Evolutionary conservation across 306 rosid genomes (phyloP), one percentile per base, ranked within the genome.

Genomic region (Castanospermum australe): DNA sequence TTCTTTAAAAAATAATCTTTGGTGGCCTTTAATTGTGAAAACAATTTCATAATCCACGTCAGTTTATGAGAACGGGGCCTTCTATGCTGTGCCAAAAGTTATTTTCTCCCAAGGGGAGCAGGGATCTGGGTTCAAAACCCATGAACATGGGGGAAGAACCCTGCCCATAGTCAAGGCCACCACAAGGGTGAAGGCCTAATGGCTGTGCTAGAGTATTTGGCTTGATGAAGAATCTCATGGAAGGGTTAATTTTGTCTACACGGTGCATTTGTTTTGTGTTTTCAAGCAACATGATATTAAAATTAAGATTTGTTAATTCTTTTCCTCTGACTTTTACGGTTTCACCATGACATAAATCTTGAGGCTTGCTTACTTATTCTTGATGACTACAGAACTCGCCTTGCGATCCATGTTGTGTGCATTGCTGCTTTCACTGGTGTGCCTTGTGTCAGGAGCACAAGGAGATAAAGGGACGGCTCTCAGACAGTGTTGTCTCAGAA

Each of bases 361-460:
- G 20, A 32, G 21, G 2, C 42, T 79, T 69, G 32, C 75, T 57
- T 24, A 7, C 51, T 25, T 20, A 14, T 30, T 67, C 32, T 55
- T 50, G 50, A 50, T 83, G 79, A 41, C 11, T 67, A 81, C 81
- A 95, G 97, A 88, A 95, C 85, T 88, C 92, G 14, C 99, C 96
- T 0, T 86, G 96, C 72, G 99, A 93, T 70, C 98, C 98, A n/a
- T 95, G 99, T 93, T 71, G 90, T 88, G 95, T 91, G 10, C 96
- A 95, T 61, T 95, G 99, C 84, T 93, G 97, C 84, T 66, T 88
- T 82, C 98, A 95, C 80, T 90, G 96, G 95, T 92, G 99, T 55
- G 99, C 99, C 82, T 68, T 95, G 86, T 95, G 99, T 74, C 97
- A 93, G 81, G 98, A 95, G 90, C 98, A 95, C 82, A 82, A 96